phyloP scores from a whole-genome alignment of 176 grass and related monocot species.

The Oryza officinalis region DNA sequence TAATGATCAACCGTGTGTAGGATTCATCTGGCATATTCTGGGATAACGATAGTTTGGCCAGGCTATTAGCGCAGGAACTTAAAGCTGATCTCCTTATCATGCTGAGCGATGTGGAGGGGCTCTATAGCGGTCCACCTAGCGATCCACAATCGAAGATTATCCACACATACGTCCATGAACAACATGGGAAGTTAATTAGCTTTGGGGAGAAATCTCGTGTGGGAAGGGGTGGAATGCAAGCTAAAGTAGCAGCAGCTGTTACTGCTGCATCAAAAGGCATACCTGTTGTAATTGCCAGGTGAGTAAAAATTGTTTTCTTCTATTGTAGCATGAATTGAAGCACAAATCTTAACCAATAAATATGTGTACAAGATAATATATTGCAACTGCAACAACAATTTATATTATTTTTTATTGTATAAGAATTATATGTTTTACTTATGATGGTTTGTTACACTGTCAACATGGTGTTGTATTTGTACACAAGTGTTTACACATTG shows the following conservation, averaged over 20 bases:
- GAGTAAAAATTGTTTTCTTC: not conserved
- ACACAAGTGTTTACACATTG: conserved; percentile 1
- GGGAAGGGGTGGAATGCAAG: conserved; percentile 98
- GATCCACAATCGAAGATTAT: conserved; percentile 90
- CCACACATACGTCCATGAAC: conserved; percentile 88
- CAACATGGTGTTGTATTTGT: not conserved
- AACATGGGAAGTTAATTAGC: conserved; percentile 76
- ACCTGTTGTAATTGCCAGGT: conserved; percentile 96
- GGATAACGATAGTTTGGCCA: conserved; percentile 97
- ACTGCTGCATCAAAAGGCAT: conserved; percentile 69
- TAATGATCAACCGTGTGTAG: conserved; percentile 49
- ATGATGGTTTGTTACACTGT: not conserved
- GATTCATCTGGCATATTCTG: conserved; percentile 96
- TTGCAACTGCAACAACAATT: not conserved
- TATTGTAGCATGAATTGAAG: conserved; percentile 9
- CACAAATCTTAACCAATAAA: not conserved
- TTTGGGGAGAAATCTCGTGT: conserved; percentile 94
- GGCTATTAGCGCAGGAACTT: conserved; percentile 76
- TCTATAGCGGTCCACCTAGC: conserved; percentile 86
- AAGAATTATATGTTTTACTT: not conserved
- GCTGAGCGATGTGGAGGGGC: conserved; percentile 95
- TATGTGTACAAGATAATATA: not conserved
- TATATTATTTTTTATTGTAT: not conserved
- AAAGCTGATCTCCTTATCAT: conserved; percentile 90
- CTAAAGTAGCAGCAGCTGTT: conserved; percentile 87